phyloP scores from a whole-genome alignment of 768 basidiomycete genomes.

The Boletellus sp. region DNA sequence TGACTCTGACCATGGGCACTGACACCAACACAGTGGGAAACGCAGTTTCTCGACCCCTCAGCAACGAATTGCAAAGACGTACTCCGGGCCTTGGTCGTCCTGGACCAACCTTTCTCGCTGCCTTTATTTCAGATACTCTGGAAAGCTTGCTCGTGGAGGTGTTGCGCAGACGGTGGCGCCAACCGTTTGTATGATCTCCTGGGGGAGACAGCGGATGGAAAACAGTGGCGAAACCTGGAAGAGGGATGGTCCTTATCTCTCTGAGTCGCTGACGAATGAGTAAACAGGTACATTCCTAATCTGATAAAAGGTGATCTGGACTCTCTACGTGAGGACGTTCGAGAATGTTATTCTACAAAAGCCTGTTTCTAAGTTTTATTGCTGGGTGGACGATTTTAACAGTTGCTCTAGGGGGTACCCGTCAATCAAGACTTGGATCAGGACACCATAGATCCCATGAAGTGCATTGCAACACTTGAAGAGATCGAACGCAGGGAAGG shows the following conservation, averaged over 20 bases:
- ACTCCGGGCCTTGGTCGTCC: constrained; percentile 67
- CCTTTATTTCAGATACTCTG: constrained; percentile 62
- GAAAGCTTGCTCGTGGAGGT: constrained; percentile 46
- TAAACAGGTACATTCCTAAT: constrained; percentile 67
- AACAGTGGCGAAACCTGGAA: constrained; percentile 14
- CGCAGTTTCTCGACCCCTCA: constrained; percentile 23
- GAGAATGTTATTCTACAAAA: constrained; percentile 56
- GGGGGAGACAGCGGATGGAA: background rate
- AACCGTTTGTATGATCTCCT: constrained; percentile 72
- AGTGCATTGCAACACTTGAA: constrained; percentile 68
- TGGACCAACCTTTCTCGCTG: constrained; percentile 83
- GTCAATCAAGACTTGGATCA: constrained; percentile 69
- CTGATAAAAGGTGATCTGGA: constrained; percentile 94
- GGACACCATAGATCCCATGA: constrained; percentile 93
- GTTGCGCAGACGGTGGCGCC: constrained; percentile 87
- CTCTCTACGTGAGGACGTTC: constrained; percentile 75
- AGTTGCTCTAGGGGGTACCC: constrained; percentile 52
- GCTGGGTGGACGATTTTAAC: background rate
- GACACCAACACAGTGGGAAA: constrained; percentile 20
- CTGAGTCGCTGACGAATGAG: background rate
- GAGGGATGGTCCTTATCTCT: background rate
- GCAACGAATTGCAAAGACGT: background rate
- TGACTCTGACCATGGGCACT: constrained; percentile 9
- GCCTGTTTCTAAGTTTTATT: constrained; percentile 35
- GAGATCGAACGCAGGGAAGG: constrained; percentile 49